Evolutionary conservation across 1,284 basidiomycete species (phyloP), one percentile per base, ranked within the genome.

Genomic region (Apiotrichum sp.): DNA sequence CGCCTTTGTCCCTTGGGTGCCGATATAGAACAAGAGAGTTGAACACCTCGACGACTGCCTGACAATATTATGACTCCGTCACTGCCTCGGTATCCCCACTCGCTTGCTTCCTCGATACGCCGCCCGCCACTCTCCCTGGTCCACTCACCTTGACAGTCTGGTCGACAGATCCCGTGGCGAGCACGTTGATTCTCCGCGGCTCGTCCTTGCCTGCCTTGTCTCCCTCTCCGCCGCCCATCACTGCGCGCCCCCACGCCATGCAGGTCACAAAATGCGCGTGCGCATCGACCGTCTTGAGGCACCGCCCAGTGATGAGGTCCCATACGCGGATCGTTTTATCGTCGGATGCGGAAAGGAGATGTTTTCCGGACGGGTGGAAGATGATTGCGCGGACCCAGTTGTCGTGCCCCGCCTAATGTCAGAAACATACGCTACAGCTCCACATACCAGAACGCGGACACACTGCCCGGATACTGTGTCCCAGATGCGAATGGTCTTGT

Each of bases 291-390:
- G 84, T 88, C 76, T 88, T 89, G 68, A 88, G 88, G 58, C 90
- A 82, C 1, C 89, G 87, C 3, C 74, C 73, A 3, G 86, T 87
- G 39, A 81, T 79, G 40, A 95, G 78, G 63, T 95, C 91, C 91
- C 91, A 95, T 13, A 92, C 81, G 8, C 88, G 84, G 66, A 93
- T 84, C 8, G 89, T 90, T 76, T 92, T 89, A 79, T 95, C 91
- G 73, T 95, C 91, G 5, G 88, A 88, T 2, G 87, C 89, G 2
- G 89, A 91, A 13, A 95, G 80, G 4, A 95, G 82, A 69, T 84
- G 86, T 73, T 92, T 92, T 41, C 91, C 91, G 6, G 83, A 83
- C 0, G 89, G 89, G 72, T 91, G 89, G 78, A 92, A 91, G 29
- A 86, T 84, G 44, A 92, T 79, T 1, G 85, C 86, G 55, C 88